Percentiles rank a stretch among this genome's conserved stretches.
phyloP scores from a whole-genome alignment of 306 rosid species.

The Prunus davidiana region DNA sequence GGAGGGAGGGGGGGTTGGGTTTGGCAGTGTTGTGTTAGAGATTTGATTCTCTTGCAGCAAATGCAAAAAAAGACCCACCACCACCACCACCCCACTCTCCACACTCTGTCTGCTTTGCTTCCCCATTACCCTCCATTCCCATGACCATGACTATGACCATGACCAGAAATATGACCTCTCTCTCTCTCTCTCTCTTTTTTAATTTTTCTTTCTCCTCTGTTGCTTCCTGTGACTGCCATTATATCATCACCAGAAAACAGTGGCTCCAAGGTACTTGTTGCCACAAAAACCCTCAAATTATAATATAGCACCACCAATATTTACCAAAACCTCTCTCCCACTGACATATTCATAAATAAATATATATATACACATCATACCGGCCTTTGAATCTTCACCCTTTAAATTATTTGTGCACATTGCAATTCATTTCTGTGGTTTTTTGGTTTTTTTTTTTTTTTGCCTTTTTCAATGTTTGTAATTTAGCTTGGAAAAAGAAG shows the following conservation, averaged over 20 bases:
- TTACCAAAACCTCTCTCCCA: slow-evolving; percentile 5
- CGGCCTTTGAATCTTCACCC: background rate
- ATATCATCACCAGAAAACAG: slow-evolving; percentile 13
- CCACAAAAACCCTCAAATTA: slow-evolving; percentile 6
- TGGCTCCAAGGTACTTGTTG: background rate
- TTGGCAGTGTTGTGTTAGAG: slow-evolving; percentile 13
- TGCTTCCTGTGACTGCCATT: slow-evolving; percentile 48
- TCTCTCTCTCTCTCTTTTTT: background rate
- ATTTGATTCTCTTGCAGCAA: slow-evolving; percentile 47
- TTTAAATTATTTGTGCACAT: background rate
- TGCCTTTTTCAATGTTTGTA: background rate
- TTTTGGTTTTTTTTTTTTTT: background rate
- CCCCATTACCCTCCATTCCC: slow-evolving; percentile 23
- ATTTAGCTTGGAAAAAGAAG: background rate
- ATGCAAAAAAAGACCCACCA: slow-evolving; percentile 35
- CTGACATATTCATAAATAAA: slow-evolving; percentile 11
- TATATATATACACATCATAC: background rate
- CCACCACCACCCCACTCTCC: slow-evolving; percentile 23
- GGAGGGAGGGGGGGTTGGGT: slow-evolving; percentile 24
- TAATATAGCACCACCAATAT: background rate
- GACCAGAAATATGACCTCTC: background rate
- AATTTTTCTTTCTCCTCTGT: slow-evolving; percentile 13
- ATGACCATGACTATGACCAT: background rate
- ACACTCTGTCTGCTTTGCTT: slow-evolving; percentile 40
- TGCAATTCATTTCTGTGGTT: background rate